Conservation (phyloP, 306 rosid genomes). For the Benincasa hispida region DNA sequence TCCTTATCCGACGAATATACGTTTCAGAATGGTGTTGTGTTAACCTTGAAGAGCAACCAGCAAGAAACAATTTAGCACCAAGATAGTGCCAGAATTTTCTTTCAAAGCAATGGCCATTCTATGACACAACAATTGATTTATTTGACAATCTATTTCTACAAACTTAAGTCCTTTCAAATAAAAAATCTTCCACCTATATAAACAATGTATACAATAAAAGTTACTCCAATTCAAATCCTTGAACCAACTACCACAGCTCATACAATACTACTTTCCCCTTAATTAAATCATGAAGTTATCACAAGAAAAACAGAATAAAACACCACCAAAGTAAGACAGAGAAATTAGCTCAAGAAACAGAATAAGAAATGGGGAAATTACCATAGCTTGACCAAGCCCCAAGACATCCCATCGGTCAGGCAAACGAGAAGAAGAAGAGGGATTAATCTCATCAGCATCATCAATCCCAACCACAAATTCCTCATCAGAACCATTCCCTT, state of each 20-base stretch:
- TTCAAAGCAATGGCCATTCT: no score
- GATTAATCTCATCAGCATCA: conserved; percentile 12
- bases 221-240: background rate
- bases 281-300: background rate
- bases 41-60: no score
- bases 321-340: background rate
- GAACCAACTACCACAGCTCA: background rate
- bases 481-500: conserved; percentile 12
- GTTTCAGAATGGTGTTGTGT: no score
- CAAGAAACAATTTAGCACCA: no score
- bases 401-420: conserved; percentile 87
- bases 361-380: conserved; percentile 8
- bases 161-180: background rate
- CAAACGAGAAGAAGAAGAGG: conserved; percentile 18
- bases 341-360: background rate
- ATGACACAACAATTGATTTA: no score
- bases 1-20: no score
- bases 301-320: background rate
- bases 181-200: background rate
- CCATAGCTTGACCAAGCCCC: conserved; percentile 99
- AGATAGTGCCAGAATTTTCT: no score
- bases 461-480: background rate
- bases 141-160: no score
- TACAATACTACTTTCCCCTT: background rate
- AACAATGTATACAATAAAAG: background rate